Percentiles rank a stretch among this genome's conserved stretches.
These are phyloP conservation scores for Aspergillus homomorphus DNA, from an alignment of 495 filamentous ascomycete species.

Conservation along the genomic window DNA sequence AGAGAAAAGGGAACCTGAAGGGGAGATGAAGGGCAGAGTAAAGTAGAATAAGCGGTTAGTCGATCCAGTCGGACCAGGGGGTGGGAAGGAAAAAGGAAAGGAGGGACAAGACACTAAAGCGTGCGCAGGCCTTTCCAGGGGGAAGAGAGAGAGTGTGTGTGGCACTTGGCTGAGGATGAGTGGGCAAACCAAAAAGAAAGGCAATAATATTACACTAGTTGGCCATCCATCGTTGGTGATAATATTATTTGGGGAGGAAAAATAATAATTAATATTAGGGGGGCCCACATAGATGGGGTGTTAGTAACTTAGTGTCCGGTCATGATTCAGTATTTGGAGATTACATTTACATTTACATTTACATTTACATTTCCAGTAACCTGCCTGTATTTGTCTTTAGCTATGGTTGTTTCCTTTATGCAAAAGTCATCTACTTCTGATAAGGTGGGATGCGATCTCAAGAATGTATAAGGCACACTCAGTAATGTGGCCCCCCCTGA, in stretches of 20 bases:
- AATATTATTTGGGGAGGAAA: conserved; percentile 1
- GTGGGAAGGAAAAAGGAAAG: neutral
- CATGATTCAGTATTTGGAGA: neutral
- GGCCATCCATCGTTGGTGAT: neutral
- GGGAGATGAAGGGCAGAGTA: conserved; percentile 16
- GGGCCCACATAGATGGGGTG: neutral
- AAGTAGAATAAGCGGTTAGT: conserved; percentile 13
- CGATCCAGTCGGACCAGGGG: conserved; percentile 15
- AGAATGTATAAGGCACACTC: neutral
- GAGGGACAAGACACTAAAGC: conserved; percentile 11
- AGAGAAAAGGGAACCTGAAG: conserved; percentile 21
- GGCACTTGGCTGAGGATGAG: conserved; percentile 14
- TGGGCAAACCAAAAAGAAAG: conserved; percentile 11
- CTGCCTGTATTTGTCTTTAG: neutral
- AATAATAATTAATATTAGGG: conserved; percentile 4
- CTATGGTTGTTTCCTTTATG: no score
- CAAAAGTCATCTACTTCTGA: neutral
- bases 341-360: no score
- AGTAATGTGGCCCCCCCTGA: neutral
- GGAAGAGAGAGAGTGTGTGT: conserved; percentile 14
- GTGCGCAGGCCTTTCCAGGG: conserved; percentile 16
- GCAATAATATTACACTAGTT: neutral
- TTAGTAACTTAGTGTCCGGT: neutral
- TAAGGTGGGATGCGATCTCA: neutral
- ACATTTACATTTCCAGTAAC: neutral